Evolutionary conservation across 345 rosid genomes (phyloP).

Genomic region (Iberis pinnata): DNA sequence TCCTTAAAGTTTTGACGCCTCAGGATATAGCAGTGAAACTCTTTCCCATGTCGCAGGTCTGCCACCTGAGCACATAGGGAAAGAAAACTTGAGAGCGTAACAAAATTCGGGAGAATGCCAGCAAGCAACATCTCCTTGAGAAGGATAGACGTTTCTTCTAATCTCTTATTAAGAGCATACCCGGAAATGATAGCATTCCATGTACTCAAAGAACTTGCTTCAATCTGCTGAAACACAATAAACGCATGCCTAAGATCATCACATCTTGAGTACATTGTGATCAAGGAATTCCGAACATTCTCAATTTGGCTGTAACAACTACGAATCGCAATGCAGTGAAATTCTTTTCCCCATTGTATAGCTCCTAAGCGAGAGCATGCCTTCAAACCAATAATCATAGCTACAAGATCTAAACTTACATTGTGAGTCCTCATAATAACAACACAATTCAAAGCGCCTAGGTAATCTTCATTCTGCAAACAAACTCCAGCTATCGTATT

Average conservation of each 20-base stretch:
- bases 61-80: slow-evolving; percentile 62
- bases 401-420: slow-evolving; percentile 48
- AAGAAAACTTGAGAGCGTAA: slow-evolving; percentile 64
- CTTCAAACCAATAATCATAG: slow-evolving; percentile 48
- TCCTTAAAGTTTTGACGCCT: slow-evolving; percentile 39
- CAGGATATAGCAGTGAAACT: slow-evolving; percentile 60
- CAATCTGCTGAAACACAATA: slow-evolving; percentile 37
- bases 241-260: slow-evolving; percentile 43
- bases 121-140: slow-evolving; percentile 54
- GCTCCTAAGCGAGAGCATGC: slow-evolving; percentile 61
- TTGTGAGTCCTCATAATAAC: slow-evolving; percentile 39
- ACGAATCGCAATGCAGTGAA: slow-evolving; percentile 56
- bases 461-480: slow-evolving; percentile 39
- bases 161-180: slow-evolving; percentile 33
- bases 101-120: slow-evolving; percentile 54
- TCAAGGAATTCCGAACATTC: slow-evolving; percentile 56
- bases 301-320: slow-evolving; percentile 25
- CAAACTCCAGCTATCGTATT: slow-evolving; percentile 53
- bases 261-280: slow-evolving; percentile 71
- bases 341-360: slow-evolving; percentile 44
- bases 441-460: slow-evolving; percentile 40
- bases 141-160: slow-evolving; percentile 47
- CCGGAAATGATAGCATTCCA: slow-evolving; percentile 80
- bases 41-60: slow-evolving; percentile 67
- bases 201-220: slow-evolving; percentile 42